Percentiles rank a stretch among this genome's conserved stretches.
Conservation (phyloP, 2,329 filamentous ascomycete species). For the Fusarium sp. region DNA sequence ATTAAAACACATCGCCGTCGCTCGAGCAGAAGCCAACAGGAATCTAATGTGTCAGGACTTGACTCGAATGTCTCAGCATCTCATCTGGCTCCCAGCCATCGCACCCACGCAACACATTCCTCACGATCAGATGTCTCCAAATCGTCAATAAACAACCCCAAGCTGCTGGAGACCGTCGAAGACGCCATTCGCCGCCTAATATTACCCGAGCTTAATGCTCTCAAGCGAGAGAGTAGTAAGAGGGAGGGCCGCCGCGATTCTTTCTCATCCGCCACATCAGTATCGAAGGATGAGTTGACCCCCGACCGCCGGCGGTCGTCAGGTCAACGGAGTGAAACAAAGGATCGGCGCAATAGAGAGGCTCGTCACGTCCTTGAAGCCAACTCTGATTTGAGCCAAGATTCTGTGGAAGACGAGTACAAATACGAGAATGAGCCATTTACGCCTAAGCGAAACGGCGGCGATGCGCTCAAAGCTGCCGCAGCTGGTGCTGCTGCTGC, state of each 20-base stretch:
- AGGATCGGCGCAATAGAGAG: conserved; percentile 65
- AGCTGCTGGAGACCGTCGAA: conserved; percentile 90
- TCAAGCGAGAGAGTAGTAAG: conserved; percentile 91
- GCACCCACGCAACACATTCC: conserved; percentile 68
- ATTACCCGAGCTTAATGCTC: conserved; percentile 88
- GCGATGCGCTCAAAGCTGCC: conserved; percentile 60
- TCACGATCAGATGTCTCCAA: conserved; percentile 66
- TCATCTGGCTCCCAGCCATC: conserved; percentile 66
- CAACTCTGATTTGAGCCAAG: conserved; percentile 63
- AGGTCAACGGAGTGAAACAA: conserved; percentile 64
- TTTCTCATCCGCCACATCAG: conserved; percentile 67
- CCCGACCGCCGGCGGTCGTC: conserved; percentile 73
- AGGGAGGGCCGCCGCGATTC: conserved; percentile 79
- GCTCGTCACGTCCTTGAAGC: conserved; percentile 68
- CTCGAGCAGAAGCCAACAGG: conserved; percentile 66
- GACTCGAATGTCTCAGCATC: conserved; percentile 70
- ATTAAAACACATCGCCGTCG: conserved; percentile 62
- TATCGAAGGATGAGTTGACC: conserved; percentile 68
- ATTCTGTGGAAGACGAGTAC: conserved; percentile 59
- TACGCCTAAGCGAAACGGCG: conserved; percentile 61
- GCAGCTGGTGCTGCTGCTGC: conserved; percentile 62
- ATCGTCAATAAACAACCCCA: conserved; percentile 92
- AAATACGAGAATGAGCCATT: conserved; percentile 56
- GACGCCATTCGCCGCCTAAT: conserved; percentile 92
- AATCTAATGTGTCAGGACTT: conserved; percentile 65